Percentiles rank a stretch among this genome's conserved stretches.
Conservation (phyloP, 805 yeast species). For the Metahyphopichia silvanorum region DNA sequence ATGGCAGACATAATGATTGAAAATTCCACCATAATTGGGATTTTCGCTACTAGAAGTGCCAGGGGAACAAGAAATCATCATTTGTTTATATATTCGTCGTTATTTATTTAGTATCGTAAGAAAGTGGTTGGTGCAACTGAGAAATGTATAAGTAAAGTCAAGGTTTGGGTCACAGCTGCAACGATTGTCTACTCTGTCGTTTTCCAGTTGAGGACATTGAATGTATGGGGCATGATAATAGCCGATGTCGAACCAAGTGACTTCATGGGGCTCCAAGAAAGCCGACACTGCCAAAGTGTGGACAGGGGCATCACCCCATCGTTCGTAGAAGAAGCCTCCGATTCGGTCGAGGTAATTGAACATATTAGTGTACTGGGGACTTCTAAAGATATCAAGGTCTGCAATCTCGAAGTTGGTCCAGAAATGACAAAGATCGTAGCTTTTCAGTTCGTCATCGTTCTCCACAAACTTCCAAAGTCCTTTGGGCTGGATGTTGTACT, state of each 20-base stretch:
- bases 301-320: constrained; percentile 96
- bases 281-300: constrained; percentile 74
- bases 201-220: constrained; percentile 50
- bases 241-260: constrained; percentile 75
- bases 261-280: constrained; percentile 50
- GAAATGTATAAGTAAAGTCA: constrained; percentile 26
- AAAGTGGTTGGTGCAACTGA: constrained; percentile 21
- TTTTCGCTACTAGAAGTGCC: too few species aligned
- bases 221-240: constrained; percentile 69
- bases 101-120: too few species aligned
- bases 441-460: constrained; percentile 11
- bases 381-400: constrained; percentile 65
- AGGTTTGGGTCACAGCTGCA: constrained; percentile 37
- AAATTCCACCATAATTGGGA: too few species aligned
- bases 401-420: constrained; percentile 83
- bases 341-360: constrained; percentile 59
- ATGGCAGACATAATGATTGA: too few species aligned
- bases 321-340: constrained; percentile 82
- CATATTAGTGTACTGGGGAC: constrained; percentile 52
- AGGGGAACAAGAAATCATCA: too few species aligned
- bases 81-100: too few species aligned
- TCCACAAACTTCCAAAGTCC: constrained; percentile 11
- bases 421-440: constrained; percentile 74
- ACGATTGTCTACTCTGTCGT: constrained; percentile 17
- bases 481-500: constrained; percentile 33